Evolutionary conservation across 805 yeast species (phyloP).

Genomic region (Myxozyma mucilagina): DNA sequence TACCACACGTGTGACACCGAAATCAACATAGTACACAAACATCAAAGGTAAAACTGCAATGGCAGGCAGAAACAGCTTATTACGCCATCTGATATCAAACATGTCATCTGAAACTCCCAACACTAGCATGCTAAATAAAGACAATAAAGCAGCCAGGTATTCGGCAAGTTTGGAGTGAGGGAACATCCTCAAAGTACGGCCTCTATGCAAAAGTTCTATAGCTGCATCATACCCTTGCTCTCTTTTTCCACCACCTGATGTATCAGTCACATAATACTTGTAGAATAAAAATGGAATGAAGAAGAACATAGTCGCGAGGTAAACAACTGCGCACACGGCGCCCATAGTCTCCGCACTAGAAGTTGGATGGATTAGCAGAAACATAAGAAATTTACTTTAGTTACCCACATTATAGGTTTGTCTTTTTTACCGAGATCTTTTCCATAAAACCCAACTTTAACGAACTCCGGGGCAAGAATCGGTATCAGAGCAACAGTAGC

Average conservation of each 20-base stretch:
- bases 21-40: slow-evolving; percentile 89
- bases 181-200: slow-evolving; percentile 44
- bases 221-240: slow-evolving; percentile 43
- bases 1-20: slow-evolving; percentile 84
- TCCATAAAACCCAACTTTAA: slow-evolving; percentile 80
- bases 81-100: slow-evolving; percentile 96
- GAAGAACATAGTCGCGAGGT: slow-evolving; percentile 75
- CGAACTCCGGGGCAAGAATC: slow-evolving; percentile 61
- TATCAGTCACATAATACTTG: slow-evolving; percentile 62
- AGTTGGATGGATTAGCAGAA: not conserved
- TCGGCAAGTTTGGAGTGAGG: slow-evolving; percentile 81
- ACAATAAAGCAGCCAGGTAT: slow-evolving; percentile 79
- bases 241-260: slow-evolving; percentile 62
- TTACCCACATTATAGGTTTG: slow-evolving; percentile 47
- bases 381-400: not conserved
- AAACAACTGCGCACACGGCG: slow-evolving; percentile 79
- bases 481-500: slow-evolving; percentile 68
- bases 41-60: slow-evolving; percentile 89
- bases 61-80: slow-evolving; percentile 93
- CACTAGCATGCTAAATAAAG: slow-evolving; percentile 78
- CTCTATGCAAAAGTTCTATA: slow-evolving; percentile 24
- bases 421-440: slow-evolving; percentile 76
- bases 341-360: slow-evolving; percentile 85
- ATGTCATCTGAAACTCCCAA: slow-evolving; percentile 92
- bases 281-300: slow-evolving; percentile 87